Conservation (phyloP, 2,329 filamentous ascomycete genomes). For the Hypoxylon sp. region DNA sequence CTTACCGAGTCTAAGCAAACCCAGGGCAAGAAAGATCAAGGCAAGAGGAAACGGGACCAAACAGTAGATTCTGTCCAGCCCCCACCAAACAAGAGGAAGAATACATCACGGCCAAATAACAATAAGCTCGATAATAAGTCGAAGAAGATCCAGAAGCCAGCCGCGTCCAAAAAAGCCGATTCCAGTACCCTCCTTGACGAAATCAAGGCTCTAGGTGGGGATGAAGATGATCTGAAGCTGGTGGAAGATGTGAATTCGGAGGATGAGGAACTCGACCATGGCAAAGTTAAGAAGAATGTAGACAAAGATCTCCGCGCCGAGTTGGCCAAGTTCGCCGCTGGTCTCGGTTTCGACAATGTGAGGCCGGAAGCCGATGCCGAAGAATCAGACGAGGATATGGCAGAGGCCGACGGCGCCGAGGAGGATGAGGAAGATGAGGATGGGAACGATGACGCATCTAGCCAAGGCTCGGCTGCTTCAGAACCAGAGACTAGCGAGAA, state of each 20-base stretch:
- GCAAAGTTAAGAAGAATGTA: constrained; percentile 52
- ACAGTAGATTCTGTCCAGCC: constrained; percentile 41
- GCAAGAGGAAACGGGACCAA: constrained; percentile 62
- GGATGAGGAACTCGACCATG: constrained; percentile 57
- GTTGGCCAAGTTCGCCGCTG: constrained; percentile 65
- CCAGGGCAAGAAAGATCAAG: constrained; percentile 43
- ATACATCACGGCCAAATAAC: constrained; percentile 32
- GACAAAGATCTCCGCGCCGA: constrained; percentile 65
- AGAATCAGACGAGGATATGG: constrained; percentile 56
- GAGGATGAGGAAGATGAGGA: constrained; percentile 57
- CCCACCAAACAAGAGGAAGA: constrained; percentile 49
- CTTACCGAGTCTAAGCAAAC: constrained; percentile 57
- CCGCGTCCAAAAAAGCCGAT: constrained; percentile 47
- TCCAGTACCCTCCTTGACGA: constrained; percentile 66
- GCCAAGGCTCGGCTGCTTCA: constrained; percentile 48
- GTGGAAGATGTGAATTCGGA: constrained; percentile 68
- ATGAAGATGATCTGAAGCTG: constrained; percentile 73
- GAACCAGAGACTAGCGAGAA: constrained; percentile 46
- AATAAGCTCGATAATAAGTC: constrained; percentile 24
- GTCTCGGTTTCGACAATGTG: constrained; percentile 63
- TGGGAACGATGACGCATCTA: constrained; percentile 56
- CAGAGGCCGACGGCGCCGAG: constrained; percentile 47
- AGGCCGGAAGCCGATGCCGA: constrained; percentile 56
- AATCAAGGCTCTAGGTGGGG: constrained; percentile 74
- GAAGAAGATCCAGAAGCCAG: constrained; percentile 14